phyloP scores from a whole-genome alignment of 2,329 filamentous ascomycete species.

The Didymella sp. region DNA sequence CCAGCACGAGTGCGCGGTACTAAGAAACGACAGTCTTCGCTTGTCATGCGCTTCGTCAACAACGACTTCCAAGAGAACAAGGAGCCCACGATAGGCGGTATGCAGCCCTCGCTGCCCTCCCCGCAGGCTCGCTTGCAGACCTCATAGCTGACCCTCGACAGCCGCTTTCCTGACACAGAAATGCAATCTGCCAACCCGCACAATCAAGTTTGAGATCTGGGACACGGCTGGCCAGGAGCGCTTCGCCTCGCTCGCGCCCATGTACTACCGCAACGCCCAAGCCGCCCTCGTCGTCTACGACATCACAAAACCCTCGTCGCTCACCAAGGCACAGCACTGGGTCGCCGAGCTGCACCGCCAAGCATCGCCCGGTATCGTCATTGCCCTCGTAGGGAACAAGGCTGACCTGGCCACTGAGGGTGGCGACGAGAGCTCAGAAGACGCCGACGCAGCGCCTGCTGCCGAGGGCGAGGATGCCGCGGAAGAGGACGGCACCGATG shows the following conservation, averaged over 20 bases:
- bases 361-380: slow-evolving; percentile 94
- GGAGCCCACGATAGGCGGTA: slow-evolving; percentile 98
- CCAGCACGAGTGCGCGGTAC: neutral
- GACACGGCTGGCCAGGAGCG: slow-evolving; percentile 98
- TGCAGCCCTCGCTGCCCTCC: slow-evolving; percentile 49
- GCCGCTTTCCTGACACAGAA: slow-evolving; percentile 98
- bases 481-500: slow-evolving; percentile 72
- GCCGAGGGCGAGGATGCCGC: slow-evolving; percentile 58
- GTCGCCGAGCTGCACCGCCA: slow-evolving; percentile 96
- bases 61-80: slow-evolving; percentile 99
- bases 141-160: slow-evolving; percentile 47
- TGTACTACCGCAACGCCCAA: slow-evolving; percentile 99
- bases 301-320: slow-evolving; percentile 92
- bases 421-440: slow-evolving; percentile 55
- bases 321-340: slow-evolving; percentile 98
- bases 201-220: slow-evolving; percentile 78
- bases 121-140: neutral
- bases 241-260: slow-evolving; percentile 93
- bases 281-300: slow-evolving; percentile 98
- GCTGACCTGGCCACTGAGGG: slow-evolving; percentile 74
- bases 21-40: slow-evolving; percentile 72
- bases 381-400: slow-evolving; percentile 90
- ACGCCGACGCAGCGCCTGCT: slow-evolving; percentile 56
- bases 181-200: slow-evolving; percentile 92
- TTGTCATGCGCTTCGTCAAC: slow-evolving; percentile 98